phyloP scores from a whole-genome alignment of 345 rosid species.

The Eutrema japonicum region DNA sequence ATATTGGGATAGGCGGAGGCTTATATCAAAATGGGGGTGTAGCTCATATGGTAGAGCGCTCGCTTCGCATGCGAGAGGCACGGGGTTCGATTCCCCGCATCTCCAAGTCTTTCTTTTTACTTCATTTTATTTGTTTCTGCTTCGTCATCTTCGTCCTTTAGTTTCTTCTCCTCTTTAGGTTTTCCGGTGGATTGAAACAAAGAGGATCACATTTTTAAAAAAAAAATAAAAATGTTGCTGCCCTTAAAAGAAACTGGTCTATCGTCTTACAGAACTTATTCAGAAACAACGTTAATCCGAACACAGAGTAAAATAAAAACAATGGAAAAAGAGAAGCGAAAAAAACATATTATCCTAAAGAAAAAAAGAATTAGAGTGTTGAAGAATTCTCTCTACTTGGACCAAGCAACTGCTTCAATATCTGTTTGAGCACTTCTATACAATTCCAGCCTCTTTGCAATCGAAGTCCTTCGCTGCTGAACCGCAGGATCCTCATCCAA shows the following conservation, averaged over 20 bases:
- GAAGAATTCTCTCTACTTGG: slow-evolving; percentile 56
- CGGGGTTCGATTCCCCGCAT: slow-evolving; percentile 99
- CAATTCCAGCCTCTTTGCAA: slow-evolving; percentile 82
- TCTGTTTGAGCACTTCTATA: slow-evolving; percentile 89
- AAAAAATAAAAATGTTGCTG: too few species aligned
- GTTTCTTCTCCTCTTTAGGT: neutral
- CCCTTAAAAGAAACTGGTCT: neutral
- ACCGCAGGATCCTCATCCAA: slow-evolving; percentile 90
- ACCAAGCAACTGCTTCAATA: slow-evolving; percentile 91
- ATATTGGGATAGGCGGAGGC: too few species aligned
- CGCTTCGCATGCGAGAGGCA: slow-evolving; percentile 99
- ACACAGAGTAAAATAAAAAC: neutral
- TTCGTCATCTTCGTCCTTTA: neutral
- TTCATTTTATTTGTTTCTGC: neutral
- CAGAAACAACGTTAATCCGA: slow-evolving; percentile 1
- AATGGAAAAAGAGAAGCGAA: neutral
- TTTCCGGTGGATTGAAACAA: neutral
- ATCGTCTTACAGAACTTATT: slow-evolving; percentile 35
- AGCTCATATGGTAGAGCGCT: slow-evolving; percentile 76
- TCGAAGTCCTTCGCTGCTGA: slow-evolving; percentile 66
- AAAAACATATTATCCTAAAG: slow-evolving; percentile 1
- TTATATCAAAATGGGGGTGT: slow-evolving; percentile 23
- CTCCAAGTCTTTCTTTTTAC: slow-evolving; percentile 36
- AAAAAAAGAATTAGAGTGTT: slow-evolving; percentile 8
- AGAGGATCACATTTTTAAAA: neutral